These are phyloP conservation scores for Phytophthora crassamura DNA, from an alignment of 352 stramenopile species.

Conservation along the genomic window DNA sequence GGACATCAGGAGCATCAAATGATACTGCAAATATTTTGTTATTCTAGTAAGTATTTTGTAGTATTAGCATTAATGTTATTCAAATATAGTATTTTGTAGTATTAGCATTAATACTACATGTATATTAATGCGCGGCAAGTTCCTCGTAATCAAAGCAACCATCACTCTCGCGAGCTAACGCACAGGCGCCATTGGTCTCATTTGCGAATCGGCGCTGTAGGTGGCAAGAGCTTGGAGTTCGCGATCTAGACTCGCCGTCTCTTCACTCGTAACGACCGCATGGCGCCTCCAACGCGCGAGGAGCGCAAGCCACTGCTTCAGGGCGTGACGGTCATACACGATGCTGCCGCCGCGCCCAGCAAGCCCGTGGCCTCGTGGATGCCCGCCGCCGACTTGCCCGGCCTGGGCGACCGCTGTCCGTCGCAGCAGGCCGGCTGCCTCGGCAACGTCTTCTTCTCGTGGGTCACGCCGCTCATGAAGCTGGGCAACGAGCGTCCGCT, in stretches of 20 bases:
- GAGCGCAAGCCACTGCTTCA: slow-evolving; percentile 42
- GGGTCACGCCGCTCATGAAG: slow-evolving; percentile 89
- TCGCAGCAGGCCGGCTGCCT: slow-evolving; percentile 60
- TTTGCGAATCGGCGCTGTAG: slow-evolving; percentile 18
- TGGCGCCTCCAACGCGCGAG: slow-evolving; percentile 33
- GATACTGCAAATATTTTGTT: too few species aligned
- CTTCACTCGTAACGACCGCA: slow-evolving; percentile 12
- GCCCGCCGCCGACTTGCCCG: slow-evolving; percentile 32
- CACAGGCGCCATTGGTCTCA: slow-evolving; percentile 15
- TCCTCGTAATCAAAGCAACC: not conserved
- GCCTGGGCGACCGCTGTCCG: slow-evolving; percentile 69
- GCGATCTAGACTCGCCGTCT: too few species aligned
- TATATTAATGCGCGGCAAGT: too few species aligned
- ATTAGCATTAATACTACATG: too few species aligned
- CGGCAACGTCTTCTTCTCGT: slow-evolving; percentile 84
- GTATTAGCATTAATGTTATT: too few species aligned
- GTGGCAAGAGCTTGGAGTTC: slow-evolving; percentile 16
- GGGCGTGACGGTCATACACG: slow-evolving; percentile 27
- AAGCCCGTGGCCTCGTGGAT: slow-evolving; percentile 24
- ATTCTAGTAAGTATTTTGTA: too few species aligned
- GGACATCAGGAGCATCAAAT: too few species aligned
- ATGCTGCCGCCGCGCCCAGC: slow-evolving; percentile 3
- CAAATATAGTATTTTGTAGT: too few species aligned
- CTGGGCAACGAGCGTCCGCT: slow-evolving; percentile 82
- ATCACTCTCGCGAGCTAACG: not conserved